Conservation (phyloP, 495 filamentous ascomycete genomes). For the Penicillium coprophilum region DNA sequence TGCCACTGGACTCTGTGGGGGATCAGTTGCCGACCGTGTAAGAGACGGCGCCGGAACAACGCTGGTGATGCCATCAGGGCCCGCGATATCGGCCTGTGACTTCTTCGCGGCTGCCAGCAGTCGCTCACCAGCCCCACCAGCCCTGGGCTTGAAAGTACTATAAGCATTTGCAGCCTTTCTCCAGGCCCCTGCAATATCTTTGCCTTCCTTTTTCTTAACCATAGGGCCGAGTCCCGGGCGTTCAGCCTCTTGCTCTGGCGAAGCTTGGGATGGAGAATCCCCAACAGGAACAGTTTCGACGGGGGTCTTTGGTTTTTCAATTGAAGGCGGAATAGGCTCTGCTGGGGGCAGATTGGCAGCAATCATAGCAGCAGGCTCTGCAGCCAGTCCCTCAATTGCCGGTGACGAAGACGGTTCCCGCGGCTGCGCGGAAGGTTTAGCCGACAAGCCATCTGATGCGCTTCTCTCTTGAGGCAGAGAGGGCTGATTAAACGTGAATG, state of each 20-base stretch:
- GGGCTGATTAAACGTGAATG: slow-evolving; percentile 14
- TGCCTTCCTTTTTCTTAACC: slow-evolving; percentile 75
- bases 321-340: slow-evolving; percentile 1
- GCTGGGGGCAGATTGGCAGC: slow-evolving; percentile 13
- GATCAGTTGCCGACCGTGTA: slow-evolving; percentile 33
- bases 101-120: slow-evolving; percentile 54
- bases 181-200: slow-evolving; percentile 73
- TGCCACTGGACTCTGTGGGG: slow-evolving; percentile 22
- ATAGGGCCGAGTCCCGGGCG: slow-evolving; percentile 86
- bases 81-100: slow-evolving; percentile 54
- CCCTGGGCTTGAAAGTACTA: slow-evolving; percentile 78
- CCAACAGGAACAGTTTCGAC: background rate
- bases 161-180: slow-evolving; percentile 83
- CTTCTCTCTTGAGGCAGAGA: slow-evolving; percentile 17
- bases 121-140: slow-evolving; percentile 77
- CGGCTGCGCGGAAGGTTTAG: background rate
- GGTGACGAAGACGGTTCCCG: slow-evolving; percentile 3
- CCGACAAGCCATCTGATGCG: slow-evolving; percentile 5
- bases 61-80: slow-evolving; percentile 81
- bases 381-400: slow-evolving; percentile 8
- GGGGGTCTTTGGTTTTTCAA: background rate
- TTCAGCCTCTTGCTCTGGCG: slow-evolving; percentile 41
- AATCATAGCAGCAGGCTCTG: slow-evolving; percentile 19
- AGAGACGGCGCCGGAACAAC: slow-evolving; percentile 76
- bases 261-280: background rate